phyloP scores from a whole-genome alignment of 2,329 filamentous ascomycete genomes.

The Pseudocercospora musae region DNA sequence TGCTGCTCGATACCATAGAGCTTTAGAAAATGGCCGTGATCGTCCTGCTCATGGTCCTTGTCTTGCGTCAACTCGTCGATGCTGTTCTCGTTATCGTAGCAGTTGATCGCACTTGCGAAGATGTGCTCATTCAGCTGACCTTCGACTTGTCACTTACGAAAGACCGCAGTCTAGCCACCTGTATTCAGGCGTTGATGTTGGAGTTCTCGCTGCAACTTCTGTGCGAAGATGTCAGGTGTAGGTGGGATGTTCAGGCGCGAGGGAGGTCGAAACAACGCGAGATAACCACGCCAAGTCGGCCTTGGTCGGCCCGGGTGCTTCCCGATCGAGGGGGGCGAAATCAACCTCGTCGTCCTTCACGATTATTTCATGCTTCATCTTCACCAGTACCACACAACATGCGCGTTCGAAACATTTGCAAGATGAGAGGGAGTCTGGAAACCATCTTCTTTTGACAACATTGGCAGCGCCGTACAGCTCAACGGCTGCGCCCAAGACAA shows the following conservation, averaged over 20 bases:
- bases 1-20: constrained; percentile 32
- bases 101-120: constrained; percentile 60
- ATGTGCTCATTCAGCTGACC: constrained; percentile 59
- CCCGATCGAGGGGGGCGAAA: too few relatives aligned
- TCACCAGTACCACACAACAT: too few relatives aligned
- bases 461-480: neutral
- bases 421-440: neutral
- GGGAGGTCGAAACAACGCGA: neutral
- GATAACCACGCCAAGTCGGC: neutral
- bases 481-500: neutral
- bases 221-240: neutral
- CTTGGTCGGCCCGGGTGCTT: too few relatives aligned
- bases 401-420: too few relatives aligned
- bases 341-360: too few relatives aligned
- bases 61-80: constrained; percentile 23
- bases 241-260: neutral
- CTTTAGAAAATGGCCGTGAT: constrained; percentile 23
- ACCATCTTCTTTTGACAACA: neutral
- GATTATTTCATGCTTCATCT: too few relatives aligned
- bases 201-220: neutral
- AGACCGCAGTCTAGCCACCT: neutral
- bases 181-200: neutral
- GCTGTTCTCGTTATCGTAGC: constrained; percentile 61
- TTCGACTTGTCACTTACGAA: constrained; percentile 27
- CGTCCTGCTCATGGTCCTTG: constrained; percentile 21